Conservation (phyloP, 1,139 yeast genomes). For the Pichia sp. region DNA sequence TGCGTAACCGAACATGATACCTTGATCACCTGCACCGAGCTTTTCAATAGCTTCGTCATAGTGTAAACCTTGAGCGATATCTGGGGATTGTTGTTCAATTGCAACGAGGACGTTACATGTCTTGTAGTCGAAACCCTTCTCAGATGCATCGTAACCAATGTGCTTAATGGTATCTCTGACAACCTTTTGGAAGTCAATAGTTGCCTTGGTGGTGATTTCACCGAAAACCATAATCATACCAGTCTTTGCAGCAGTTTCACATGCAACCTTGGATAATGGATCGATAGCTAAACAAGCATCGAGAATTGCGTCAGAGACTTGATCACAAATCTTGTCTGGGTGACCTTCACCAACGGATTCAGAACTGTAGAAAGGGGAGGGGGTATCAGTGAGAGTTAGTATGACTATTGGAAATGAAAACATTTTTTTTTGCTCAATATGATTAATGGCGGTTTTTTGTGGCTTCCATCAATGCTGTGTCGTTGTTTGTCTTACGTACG, state of each 20-base stretch:
- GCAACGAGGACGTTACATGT: conserved; percentile 99
- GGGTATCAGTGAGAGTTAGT: neutral
- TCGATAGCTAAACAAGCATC: conserved; percentile 96
- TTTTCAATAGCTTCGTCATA: conserved; percentile 95
- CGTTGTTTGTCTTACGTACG: too few species aligned
- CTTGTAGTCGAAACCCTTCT: conserved; percentile 97
- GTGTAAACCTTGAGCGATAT: conserved; percentile 98
- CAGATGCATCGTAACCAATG: conserved; percentile 95
- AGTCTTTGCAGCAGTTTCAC: conserved; percentile 98
- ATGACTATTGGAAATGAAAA: neutral
- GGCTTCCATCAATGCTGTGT: too few species aligned
- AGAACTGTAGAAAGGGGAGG: conserved; percentile 83
- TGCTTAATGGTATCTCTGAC: conserved; percentile 98
- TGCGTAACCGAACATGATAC: conserved; percentile 99
- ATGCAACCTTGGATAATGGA: conserved; percentile 97
- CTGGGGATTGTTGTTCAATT: conserved; percentile 98
- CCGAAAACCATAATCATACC: conserved; percentile 99
- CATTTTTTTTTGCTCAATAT: too few species aligned
- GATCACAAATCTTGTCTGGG: conserved; percentile 99
- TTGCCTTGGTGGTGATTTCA: conserved; percentile 97
- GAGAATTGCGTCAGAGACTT: conserved; percentile 95
- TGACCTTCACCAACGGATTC: conserved; percentile 99
- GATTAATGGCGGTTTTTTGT: too few species aligned
- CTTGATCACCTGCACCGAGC: conserved; percentile 99
- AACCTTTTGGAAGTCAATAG: conserved; percentile 91